Conservation (phyloP, 495 filamentous ascomycete genomes). For the Penicillium malachiteum region DNA sequence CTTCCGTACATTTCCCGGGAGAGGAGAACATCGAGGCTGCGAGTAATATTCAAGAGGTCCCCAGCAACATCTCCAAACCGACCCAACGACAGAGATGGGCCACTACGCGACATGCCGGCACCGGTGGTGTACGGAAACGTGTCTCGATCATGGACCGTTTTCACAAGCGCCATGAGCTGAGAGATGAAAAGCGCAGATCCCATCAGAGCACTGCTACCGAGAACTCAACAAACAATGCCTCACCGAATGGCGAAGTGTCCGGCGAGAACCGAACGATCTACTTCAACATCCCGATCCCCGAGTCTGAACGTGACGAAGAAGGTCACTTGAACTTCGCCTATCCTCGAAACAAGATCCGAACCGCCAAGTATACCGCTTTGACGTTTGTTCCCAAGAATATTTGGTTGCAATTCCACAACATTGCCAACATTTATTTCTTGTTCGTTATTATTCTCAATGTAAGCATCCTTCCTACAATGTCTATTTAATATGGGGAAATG, state of each 20-base stretch:
- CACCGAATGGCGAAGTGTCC: slow-evolving; percentile 40
- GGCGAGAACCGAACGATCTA: slow-evolving; percentile 58
- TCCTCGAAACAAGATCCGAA: slow-evolving; percentile 93
- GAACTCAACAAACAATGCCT: slow-evolving; percentile 34
- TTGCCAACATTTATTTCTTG: slow-evolving; percentile 97
- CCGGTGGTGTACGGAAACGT: slow-evolving; percentile 75
- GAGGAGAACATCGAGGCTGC: slow-evolving; percentile 22
- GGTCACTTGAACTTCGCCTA: slow-evolving; percentile 69
- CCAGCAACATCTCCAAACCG: slow-evolving; percentile 41
- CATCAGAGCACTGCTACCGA: slow-evolving; percentile 19
- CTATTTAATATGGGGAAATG: not conserved
- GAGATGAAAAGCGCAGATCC: slow-evolving; percentile 70
- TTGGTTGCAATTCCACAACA: slow-evolving; percentile 97
- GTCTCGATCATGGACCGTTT: slow-evolving; percentile 78
- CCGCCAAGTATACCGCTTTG: slow-evolving; percentile 92
- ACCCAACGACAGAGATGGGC: slow-evolving; percentile 85
- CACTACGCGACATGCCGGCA: slow-evolving; percentile 74
- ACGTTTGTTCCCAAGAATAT: slow-evolving; percentile 98
- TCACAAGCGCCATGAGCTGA: slow-evolving; percentile 57
- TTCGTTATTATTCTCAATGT: slow-evolving; percentile 94
- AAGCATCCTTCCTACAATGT: slow-evolving; percentile 37
- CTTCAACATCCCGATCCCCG: slow-evolving; percentile 83
- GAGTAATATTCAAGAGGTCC: slow-evolving; percentile 31
- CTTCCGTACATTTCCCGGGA: slow-evolving; percentile 33
- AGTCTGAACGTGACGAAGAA: slow-evolving; percentile 77